Evolutionary conservation across 2,329 filamentous ascomycete genomes (phyloP).

Genomic region (Fusarium sp.): DNA sequence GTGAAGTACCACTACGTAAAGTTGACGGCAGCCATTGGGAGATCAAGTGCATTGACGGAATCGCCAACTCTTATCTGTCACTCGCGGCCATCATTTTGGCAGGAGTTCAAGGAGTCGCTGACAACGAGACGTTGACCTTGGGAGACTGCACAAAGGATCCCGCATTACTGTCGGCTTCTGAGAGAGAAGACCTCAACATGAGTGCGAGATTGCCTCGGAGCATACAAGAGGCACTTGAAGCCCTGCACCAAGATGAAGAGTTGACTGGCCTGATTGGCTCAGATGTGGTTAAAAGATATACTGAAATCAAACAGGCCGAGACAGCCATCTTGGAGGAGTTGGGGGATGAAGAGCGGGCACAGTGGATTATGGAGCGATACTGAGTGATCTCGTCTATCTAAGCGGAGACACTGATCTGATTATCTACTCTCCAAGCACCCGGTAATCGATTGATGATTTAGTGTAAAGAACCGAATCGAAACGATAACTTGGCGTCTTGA

Average conservation of each 20-base stretch:
- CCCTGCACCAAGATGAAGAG: conserved; percentile 60
- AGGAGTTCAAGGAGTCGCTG: conserved; percentile 45
- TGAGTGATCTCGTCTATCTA: conserved; percentile 29
- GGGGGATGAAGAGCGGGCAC: conserved; percentile 58
- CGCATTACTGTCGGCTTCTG: conserved; percentile 58
- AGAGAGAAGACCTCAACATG: conserved; percentile 66
- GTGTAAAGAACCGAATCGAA: neutral
- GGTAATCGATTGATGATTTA: neutral
- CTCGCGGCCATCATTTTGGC: conserved; percentile 51
- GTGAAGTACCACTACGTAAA: conserved; percentile 78
- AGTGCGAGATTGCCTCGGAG: conserved; percentile 63
- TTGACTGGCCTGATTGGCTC: conserved; percentile 60
- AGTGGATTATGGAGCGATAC: conserved; percentile 76
- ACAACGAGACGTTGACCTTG: conserved; percentile 56
- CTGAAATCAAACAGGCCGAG: conserved; percentile 70
- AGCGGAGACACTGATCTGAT: neutral
- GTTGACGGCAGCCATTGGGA: conserved; percentile 79
- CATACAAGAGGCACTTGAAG: conserved; percentile 65
- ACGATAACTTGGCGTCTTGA: neutral
- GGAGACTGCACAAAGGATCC: conserved; percentile 68
- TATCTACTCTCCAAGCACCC: neutral
- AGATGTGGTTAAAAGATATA: conserved; percentile 67
- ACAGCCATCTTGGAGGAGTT: conserved; percentile 57
- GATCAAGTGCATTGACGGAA: conserved; percentile 79
- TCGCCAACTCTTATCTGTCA: conserved; percentile 81